These are phyloP conservation scores for Talaromyces piceae DNA, from an alignment of 2,329 filamentous ascomycete species.

Conservation along the genomic window DNA sequence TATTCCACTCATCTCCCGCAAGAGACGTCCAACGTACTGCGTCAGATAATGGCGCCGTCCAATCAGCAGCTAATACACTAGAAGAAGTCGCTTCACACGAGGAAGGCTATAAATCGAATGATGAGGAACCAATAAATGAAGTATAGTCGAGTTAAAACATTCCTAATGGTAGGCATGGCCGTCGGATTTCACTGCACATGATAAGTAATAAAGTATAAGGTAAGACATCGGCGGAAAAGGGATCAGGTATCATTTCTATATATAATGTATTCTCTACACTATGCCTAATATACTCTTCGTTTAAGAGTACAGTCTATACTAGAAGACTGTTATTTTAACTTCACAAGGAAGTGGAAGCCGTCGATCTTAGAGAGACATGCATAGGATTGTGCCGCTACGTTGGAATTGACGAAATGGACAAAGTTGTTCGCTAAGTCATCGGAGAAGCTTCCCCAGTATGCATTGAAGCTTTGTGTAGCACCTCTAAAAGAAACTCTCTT, in stretches of 20 bases:
- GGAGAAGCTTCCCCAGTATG: constrained; percentile 18
- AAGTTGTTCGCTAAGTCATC: constrained; percentile 17
- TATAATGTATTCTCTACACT: constrained; percentile 28
- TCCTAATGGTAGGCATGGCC: not conserved
- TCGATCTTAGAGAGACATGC: constrained; percentile 18
- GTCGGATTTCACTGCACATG: not conserved
- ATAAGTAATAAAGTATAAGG: not conserved
- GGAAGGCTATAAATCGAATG: constrained; percentile 7
- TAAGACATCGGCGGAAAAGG: not conserved
- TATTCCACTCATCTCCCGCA: constrained; percentile 21
- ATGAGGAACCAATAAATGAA: not conserved
- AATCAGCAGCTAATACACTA: constrained; percentile 21
- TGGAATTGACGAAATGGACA: constrained; percentile 33
- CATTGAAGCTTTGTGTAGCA: constrained; percentile 13
- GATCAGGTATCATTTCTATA: constrained; percentile 9
- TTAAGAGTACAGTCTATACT: constrained; percentile 28
- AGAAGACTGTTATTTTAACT: constrained; percentile 36
- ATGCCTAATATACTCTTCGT: constrained; percentile 31
- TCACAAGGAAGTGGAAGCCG: constrained; percentile 27
- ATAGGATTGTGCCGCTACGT: constrained; percentile 28
- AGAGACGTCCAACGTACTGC: constrained; percentile 21
- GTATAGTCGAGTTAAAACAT: not conserved
- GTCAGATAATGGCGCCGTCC: constrained; percentile 22
- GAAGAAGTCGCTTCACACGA: constrained; percentile 16
- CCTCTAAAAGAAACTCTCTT: constrained; percentile 18